phyloP scores from a whole-genome alignment of 441 rosid species.

The California macrophylla region DNA sequence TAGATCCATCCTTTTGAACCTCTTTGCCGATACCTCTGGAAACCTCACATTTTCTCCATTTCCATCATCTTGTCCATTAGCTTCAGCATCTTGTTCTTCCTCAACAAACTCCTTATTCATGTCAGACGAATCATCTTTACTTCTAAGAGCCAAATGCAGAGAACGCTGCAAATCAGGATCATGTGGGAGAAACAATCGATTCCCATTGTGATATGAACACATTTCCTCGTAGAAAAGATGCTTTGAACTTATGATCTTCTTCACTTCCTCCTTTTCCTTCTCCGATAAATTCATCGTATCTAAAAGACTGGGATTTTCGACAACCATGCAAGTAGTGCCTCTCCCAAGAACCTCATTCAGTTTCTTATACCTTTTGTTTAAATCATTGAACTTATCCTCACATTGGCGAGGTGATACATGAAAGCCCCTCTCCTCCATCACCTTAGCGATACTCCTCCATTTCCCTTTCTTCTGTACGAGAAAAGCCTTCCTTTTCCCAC shows the following conservation, averaged over 20 bases:
- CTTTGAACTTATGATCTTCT: constrained; percentile 28
- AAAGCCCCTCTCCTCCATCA: constrained; percentile 25
- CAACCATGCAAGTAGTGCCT: constrained; percentile 27
- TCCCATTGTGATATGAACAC: constrained; percentile 28
- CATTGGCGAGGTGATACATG: constrained; percentile 32
- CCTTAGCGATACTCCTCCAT: constrained; percentile 25
- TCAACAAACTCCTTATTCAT: constrained; percentile 11
- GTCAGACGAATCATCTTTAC: not conserved
- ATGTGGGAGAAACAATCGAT: constrained; percentile 21
- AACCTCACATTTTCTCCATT: not conserved
- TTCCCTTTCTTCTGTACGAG: constrained; percentile 24
- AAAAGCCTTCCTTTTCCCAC: constrained; percentile 7
- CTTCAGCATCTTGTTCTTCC: constrained; percentile 11
- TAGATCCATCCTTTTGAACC: not conserved
- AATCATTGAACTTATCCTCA: constrained; percentile 27
- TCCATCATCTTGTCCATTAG: not conserved
- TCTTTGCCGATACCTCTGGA: not conserved
- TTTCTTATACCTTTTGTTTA: constrained; percentile 28
- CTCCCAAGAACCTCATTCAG: constrained; percentile 27
- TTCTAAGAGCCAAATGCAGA: constrained; percentile 18
- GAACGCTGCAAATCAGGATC: constrained; percentile 21
- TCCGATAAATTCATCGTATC: constrained; percentile 18
- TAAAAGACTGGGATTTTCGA: constrained; percentile 22
- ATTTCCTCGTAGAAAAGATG: constrained; percentile 29
- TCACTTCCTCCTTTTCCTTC: constrained; percentile 23